A percentile compares a stretch with the other conserved stretches of the same genome.
These are phyloP conservation scores for Epichloe gansuensis DNA, from an alignment of 2,329 filamentous ascomycete genomes.

Conservation along the genomic window DNA sequence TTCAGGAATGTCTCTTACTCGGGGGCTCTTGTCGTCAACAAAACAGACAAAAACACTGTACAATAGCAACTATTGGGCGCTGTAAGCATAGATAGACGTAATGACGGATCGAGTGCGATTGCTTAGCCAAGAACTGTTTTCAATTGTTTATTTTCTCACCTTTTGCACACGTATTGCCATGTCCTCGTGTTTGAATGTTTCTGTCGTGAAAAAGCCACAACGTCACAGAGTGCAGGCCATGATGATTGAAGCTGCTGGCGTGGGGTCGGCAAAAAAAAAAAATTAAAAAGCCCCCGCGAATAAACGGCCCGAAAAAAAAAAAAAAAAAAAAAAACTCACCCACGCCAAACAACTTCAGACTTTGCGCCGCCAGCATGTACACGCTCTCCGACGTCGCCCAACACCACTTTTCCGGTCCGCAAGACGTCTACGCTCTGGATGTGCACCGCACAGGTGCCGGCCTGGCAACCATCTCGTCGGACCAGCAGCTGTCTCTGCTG, in stretches of 20 bases:
- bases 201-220: too few species aligned
- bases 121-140: not conserved
- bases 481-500: slow-evolving; percentile 57
- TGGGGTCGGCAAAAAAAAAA: too few species aligned
- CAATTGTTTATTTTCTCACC: too few species aligned
- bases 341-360: not conserved
- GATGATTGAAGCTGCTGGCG: too few species aligned
- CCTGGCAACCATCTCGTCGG: slow-evolving; percentile 54
- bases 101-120: not conserved
- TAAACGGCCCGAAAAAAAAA: too few species aligned
- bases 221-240: too few species aligned
- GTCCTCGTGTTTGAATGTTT: too few species aligned
- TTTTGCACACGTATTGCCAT: too few species aligned
- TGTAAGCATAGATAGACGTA: not conserved
- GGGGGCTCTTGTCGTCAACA: not conserved
- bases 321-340: too few species aligned
- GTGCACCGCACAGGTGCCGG: slow-evolving; percentile 38
- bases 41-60: not conserved
- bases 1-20: not conserved
- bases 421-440: slow-evolving; percentile 45
- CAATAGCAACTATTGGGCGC: not conserved
- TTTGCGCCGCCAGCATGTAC: slow-evolving; percentile 17
- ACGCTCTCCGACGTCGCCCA: slow-evolving; percentile 20
- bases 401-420: slow-evolving; percentile 15
- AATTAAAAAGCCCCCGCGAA: too few species aligned